These are phyloP conservation scores for Pluteus cervinus DNA, from an alignment of 768 basidiomycete species.

Conservation along the genomic window DNA sequence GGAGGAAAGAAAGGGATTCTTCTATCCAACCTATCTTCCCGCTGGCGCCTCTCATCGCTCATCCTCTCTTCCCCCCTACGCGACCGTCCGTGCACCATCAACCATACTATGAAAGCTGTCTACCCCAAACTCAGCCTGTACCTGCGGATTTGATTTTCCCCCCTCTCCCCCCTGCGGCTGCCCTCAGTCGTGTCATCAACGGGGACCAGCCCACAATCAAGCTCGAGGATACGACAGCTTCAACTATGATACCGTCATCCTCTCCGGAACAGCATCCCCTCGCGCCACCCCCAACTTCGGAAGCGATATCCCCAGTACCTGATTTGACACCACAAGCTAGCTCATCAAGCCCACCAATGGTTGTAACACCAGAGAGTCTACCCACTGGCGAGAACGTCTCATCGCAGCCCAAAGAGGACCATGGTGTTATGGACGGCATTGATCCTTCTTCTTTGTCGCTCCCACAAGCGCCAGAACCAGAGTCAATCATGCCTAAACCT, in stretches of 20 bases:
- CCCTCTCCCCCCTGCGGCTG: conserved; percentile 50
- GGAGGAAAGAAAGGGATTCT: conserved; percentile 37
- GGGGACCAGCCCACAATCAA: conserved; percentile 4
- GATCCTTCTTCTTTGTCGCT: too few species aligned
- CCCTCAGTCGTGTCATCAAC: conserved; percentile 22
- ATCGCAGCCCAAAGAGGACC: too few species aligned
- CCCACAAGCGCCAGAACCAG: too few species aligned
- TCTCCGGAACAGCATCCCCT: conserved; percentile 11
- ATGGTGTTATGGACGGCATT: too few species aligned
- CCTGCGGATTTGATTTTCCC: conserved; percentile 71
- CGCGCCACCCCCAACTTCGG: conserved; percentile 27
- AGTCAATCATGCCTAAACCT: too few species aligned
- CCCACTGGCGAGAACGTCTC: too few species aligned
- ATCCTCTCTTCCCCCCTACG: conserved; percentile 43
- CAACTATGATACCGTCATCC: conserved; percentile 11
- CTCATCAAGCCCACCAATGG: conserved; percentile 56
- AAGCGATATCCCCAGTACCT: conserved; percentile 44
- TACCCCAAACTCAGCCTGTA: conserved; percentile 33
- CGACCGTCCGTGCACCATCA: conserved; percentile 63
- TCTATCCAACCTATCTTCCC: conserved; percentile 14
- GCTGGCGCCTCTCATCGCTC: conserved; percentile 22
- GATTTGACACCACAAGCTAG: conserved; percentile 55
- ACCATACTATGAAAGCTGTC: conserved; percentile 63
- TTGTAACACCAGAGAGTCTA: conserved; percentile 34
- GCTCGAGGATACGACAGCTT: conserved; percentile 5